phyloP scores from a whole-genome alignment of 768 basidiomycete genomes.

The Scleroderma bovista region DNA sequence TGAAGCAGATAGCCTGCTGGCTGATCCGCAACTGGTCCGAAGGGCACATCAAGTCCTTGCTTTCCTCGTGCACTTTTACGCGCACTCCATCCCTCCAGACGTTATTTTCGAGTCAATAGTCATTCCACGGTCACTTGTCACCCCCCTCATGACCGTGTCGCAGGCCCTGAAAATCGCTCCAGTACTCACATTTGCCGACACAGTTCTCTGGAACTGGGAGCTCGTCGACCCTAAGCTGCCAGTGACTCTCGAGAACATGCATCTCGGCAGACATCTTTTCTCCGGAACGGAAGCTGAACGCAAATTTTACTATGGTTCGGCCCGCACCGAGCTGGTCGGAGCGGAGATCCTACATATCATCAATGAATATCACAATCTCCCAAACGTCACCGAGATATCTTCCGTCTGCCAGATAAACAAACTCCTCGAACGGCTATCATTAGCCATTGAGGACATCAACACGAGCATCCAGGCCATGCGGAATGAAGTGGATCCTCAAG shows the following conservation, averaged over 20 bases:
- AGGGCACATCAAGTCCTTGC: conserved; percentile 87
- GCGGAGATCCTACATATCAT: conserved; percentile 83
- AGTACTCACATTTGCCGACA: conserved; percentile 92
- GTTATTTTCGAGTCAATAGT: conserved; percentile 36
- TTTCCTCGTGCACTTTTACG: conserved; percentile 87
- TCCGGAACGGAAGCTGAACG: conserved; percentile 82
- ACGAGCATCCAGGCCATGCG: conserved; percentile 65
- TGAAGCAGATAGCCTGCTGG: conserved; percentile 44
- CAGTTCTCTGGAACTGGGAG: conserved; percentile 91
- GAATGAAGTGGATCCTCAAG: conserved; percentile 70
- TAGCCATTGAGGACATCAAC: conserved; percentile 69
- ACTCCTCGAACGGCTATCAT: conserved; percentile 64
- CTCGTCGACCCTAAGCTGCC: conserved; percentile 52
- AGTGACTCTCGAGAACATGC: conserved; percentile 68
- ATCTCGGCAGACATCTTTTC: conserved; percentile 59
- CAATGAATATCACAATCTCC: conserved; percentile 77
- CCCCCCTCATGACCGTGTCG: conserved; percentile 77
- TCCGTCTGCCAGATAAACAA: conserved; percentile 62
- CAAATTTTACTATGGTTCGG: conserved; percentile 84
- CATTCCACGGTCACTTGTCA: conserved; percentile 71
- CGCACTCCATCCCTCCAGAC: conserved; percentile 63
- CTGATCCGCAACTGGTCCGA: conserved; percentile 59
- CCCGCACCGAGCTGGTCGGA: conserved; percentile 79
- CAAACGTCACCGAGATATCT: conserved; percentile 57
- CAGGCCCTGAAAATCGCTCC: conserved; percentile 80